Evolutionary conservation across 208 protist genomes (phyloP).

Genomic region (Trypanosoma platydactyli): DNA sequence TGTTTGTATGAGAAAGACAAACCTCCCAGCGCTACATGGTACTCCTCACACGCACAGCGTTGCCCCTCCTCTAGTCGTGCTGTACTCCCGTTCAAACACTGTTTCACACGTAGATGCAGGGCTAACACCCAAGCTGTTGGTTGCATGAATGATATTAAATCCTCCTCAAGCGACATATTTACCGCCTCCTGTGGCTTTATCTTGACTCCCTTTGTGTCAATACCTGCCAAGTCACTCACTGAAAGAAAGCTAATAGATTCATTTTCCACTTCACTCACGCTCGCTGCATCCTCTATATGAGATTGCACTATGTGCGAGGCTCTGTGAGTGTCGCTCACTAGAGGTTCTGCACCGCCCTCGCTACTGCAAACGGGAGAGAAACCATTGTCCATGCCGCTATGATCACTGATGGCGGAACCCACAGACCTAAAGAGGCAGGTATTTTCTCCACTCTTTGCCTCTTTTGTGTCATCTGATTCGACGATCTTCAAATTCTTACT

Average conservation of each 20-base stretch:
- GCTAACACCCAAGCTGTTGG: constrained; percentile 67
- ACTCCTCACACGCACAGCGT: constrained; percentile 46
- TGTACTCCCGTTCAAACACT: constrained; percentile 53
- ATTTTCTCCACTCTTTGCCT: neutral
- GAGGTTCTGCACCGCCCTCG: too few species aligned
- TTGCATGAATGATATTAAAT: constrained; percentile 35
- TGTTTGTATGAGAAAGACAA: constrained; percentile 60
- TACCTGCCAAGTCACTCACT: neutral
- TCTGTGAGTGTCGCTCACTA: neutral
- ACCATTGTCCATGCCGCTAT: neutral
- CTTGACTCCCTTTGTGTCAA: neutral
- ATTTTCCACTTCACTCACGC: constrained; percentile 13
- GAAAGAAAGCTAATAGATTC: constrained; percentile 4
- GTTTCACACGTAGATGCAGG: constrained; percentile 73
- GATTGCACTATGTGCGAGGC: neutral
- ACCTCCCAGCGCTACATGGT: constrained; percentile 42
- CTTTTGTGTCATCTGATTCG: neutral
- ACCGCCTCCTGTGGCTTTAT: neutral
- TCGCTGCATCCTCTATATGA: neutral
- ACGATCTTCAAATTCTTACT: constrained; percentile 2
- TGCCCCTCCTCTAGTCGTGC: constrained; percentile 55
- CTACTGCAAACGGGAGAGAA: neutral
- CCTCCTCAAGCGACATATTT: constrained; percentile 10
- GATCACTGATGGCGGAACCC: neutral
- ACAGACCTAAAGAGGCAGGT: neutral